Percentiles rank a stretch among this genome's conserved stretches.
Evolutionary conservation across 2,329 filamentous ascomycete species (phyloP).

Genomic region (Stemphylium vesicarium): DNA sequence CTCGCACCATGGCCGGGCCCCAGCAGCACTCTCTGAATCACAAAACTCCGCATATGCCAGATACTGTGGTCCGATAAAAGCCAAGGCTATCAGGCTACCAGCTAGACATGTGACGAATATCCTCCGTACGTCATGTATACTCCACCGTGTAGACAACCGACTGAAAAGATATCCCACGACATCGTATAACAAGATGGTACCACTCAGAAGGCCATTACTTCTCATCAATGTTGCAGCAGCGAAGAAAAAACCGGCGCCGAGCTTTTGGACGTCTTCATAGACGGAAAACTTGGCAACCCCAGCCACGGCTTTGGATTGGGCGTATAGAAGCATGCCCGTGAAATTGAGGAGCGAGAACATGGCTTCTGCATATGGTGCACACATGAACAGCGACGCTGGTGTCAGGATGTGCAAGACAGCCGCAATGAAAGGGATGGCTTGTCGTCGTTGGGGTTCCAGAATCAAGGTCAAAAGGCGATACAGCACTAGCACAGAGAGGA

Average conservation of each 20-base stretch:
- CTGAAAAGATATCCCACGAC: slow-evolving; percentile 48
- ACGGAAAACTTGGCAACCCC: slow-evolving; percentile 38
- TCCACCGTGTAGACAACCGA: slow-evolving; percentile 44
- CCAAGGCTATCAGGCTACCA: slow-evolving; percentile 70
- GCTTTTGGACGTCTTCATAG: slow-evolving; percentile 51
- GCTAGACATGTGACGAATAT: slow-evolving; percentile 67
- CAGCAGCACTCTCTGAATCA: slow-evolving; percentile 24
- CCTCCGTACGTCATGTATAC: slow-evolving; percentile 55
- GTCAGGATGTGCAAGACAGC: slow-evolving; percentile 81
- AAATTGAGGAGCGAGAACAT: slow-evolving; percentile 80
- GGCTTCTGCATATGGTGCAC: slow-evolving; percentile 83
- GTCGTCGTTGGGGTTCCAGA: slow-evolving; percentile 36
- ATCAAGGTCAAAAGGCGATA: slow-evolving; percentile 69
- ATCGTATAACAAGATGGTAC: slow-evolving; percentile 70
- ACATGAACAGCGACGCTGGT: slow-evolving; percentile 88
- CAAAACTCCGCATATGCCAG: slow-evolving; percentile 74
- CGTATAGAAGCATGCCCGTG: slow-evolving; percentile 73
- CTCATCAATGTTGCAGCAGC: slow-evolving; percentile 76
- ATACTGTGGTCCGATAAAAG: slow-evolving; percentile 74
- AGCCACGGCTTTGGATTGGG: slow-evolving; percentile 47
- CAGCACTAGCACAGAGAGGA: slow-evolving; percentile 74
- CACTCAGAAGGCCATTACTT: slow-evolving; percentile 86
- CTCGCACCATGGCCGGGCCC: slow-evolving; percentile 73
- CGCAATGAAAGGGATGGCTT: slow-evolving; percentile 68
- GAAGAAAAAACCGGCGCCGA: slow-evolving; percentile 72